phyloP scores from a whole-genome alignment of 2,329 filamentous ascomycete genomes.

The Fusarium staphyleae region DNA sequence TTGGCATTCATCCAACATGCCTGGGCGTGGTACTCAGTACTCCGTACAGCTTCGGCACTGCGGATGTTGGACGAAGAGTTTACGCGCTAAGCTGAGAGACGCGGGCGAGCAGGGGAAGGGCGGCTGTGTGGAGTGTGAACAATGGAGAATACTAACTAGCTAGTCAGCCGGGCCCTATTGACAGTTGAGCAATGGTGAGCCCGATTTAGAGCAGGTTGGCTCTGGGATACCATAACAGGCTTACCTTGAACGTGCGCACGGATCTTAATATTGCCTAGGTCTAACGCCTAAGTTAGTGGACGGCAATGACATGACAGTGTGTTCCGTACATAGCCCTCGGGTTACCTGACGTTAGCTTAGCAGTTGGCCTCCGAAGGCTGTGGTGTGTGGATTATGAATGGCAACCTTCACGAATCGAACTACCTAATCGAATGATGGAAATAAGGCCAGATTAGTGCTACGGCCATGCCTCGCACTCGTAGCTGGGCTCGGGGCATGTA shows the following conservation, averaged over 20 bases:
- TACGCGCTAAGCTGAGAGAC: background rate
- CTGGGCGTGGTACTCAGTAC: background rate
- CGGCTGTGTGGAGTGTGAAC: constrained; percentile 8
- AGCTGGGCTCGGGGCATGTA: too few relatives aligned
- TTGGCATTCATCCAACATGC: constrained; percentile 13
- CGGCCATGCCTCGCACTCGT: background rate
- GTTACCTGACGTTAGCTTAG: background rate
- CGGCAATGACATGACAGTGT: background rate
- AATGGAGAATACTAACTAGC: constrained; percentile 18
- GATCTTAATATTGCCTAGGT: constrained; percentile 16
- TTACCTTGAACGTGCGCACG: constrained; percentile 13
- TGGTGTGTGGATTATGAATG: background rate
- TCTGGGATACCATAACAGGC: constrained; percentile 9
- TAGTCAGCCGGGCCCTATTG: constrained; percentile 25
- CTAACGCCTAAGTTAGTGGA: constrained; percentile 7
- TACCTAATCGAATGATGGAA: background rate
- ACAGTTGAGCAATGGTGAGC: constrained; percentile 20
- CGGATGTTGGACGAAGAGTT: background rate
- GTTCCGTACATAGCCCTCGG: background rate
- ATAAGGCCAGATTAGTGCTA: background rate
- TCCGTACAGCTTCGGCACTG: background rate
- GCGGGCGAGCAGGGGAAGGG: background rate
- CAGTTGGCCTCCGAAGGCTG: constrained; percentile 1
- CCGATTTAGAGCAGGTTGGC: constrained; percentile 18
- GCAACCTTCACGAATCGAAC: background rate